These are phyloP conservation scores for Achaetomiella virescens DNA, from an alignment of 495 filamentous ascomycete genomes.

Conservation along the genomic window DNA sequence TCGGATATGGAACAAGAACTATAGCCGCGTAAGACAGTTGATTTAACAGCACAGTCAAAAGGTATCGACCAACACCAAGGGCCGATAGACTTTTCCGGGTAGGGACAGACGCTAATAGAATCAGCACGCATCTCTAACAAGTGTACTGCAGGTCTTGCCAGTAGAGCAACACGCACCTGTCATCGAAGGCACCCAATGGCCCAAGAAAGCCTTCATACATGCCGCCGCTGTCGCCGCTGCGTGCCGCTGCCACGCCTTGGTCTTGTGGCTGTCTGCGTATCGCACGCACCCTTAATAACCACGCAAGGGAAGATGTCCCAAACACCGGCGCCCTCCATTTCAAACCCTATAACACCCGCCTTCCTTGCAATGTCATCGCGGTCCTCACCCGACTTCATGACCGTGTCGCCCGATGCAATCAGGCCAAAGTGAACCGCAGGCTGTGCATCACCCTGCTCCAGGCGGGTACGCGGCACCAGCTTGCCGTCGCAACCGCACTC, in stretches of 20 bases:
- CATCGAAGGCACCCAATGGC: not conserved
- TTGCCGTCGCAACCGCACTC: slow-evolving; percentile 3
- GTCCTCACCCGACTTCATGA: slow-evolving; percentile 26
- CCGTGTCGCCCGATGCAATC: slow-evolving; percentile 25
- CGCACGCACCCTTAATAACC: slow-evolving; percentile 36
- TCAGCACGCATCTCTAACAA: not conserved
- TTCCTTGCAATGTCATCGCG: slow-evolving; percentile 18
- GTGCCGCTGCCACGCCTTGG: slow-evolving; percentile 37
- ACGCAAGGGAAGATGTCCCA: slow-evolving; percentile 33
- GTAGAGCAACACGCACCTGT: not conserved
- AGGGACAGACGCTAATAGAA: not conserved
- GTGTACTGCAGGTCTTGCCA: not conserved
- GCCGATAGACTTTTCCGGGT: not conserved
- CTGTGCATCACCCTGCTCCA: not conserved
- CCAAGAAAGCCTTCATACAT: slow-evolving; percentile 18
- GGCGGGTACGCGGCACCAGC: not conserved
- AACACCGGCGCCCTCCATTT: slow-evolving; percentile 40
- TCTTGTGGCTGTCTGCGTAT: slow-evolving; percentile 43
- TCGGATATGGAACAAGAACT: slow-evolving; percentile 5
- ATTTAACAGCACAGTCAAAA: not conserved
- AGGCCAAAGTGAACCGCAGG: slow-evolving; percentile 12
- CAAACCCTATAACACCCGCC: slow-evolving; percentile 30
- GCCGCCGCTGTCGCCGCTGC: slow-evolving; percentile 35
- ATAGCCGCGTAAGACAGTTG: not conserved
- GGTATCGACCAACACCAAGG: not conserved